A percentile compares a stretch with the other conserved stretches of the same genome.
Evolutionary conservation across 2,329 filamentous ascomycete species (phyloP).

Genomic region (Fusarium secorum): DNA sequence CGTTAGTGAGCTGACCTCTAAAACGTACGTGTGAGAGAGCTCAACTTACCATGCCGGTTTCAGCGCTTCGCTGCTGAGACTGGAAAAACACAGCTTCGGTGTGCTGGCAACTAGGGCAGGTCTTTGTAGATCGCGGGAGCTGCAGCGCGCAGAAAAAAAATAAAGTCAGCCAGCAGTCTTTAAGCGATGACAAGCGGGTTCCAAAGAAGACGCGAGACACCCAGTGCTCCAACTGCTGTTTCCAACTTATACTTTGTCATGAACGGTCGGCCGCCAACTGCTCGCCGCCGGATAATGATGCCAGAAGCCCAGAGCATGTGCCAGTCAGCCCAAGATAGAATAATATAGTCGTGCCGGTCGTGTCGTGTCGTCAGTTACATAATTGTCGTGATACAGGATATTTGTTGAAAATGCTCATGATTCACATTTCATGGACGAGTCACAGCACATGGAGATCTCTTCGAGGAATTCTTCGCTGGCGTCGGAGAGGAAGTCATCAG

Average conservation of each 20-base stretch:
- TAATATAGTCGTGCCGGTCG: conserved; percentile 8
- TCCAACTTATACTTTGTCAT: conserved; percentile 30
- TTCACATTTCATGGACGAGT: conserved; percentile 26
- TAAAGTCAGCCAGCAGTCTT: conserved; percentile 54
- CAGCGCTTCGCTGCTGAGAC: conserved; percentile 94
- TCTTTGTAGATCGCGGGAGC: conserved; percentile 89
- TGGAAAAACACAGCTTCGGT: conserved; percentile 98
- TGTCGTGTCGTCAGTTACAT: conserved; percentile 25
- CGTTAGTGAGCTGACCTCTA: conserved; percentile 1
- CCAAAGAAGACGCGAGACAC: conserved; percentile 40
- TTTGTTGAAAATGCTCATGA: conserved; percentile 16
- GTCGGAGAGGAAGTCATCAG: conserved; percentile 34
- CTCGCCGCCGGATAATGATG: conserved; percentile 14
- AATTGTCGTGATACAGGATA: conserved; percentile 6
- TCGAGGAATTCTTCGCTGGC: conserved; percentile 35
- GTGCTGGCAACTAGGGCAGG: conserved; percentile 84
- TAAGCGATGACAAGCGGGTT: conserved; percentile 42
- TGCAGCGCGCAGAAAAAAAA: conserved; percentile 58
- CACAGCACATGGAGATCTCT: conserved; percentile 33
- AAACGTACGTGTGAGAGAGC: background rate
- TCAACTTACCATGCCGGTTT: conserved; percentile 92
- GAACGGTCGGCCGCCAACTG: conserved; percentile 28
- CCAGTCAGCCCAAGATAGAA: conserved; percentile 28
- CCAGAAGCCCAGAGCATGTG: conserved; percentile 39
- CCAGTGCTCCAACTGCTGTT: conserved; percentile 38